Evolutionary conservation across 176 grass and related monocot species (phyloP).

Genomic region (Alloteropsis semialata): DNA sequence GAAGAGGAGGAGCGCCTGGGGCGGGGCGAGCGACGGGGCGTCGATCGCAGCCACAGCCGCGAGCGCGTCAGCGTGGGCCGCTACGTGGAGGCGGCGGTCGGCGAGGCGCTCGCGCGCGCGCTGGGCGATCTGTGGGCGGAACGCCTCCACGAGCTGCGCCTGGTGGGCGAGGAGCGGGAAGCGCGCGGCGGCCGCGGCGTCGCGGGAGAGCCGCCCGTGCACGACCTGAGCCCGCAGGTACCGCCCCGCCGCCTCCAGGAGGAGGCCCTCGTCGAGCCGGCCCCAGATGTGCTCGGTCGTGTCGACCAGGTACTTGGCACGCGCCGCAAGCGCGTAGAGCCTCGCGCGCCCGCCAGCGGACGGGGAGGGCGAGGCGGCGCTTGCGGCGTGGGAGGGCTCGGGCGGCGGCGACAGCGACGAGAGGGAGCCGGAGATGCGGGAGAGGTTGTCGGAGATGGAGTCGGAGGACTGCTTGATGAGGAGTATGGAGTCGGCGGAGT

Average conservation of each 20-base stretch:
- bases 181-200: constrained; percentile 47
- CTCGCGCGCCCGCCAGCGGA: constrained; percentile 40
- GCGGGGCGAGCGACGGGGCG: constrained; percentile 46
- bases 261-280: constrained; percentile 79
- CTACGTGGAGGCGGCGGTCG: constrained; percentile 61
- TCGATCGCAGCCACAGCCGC: constrained; percentile 69
- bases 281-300: constrained; percentile 99
- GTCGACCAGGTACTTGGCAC: constrained; percentile 95
- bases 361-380: constrained; percentile 31
- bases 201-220: constrained; percentile 58
- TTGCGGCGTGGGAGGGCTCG: constrained; percentile 37
- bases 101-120: constrained; percentile 74
- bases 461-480: constrained; percentile 88
- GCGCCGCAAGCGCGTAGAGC: constrained; percentile 63
- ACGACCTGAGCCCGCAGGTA: constrained; percentile 75
- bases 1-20: constrained; percentile 65
- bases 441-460: constrained; percentile 65
- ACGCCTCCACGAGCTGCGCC: constrained; percentile 88
- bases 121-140: constrained; percentile 80
- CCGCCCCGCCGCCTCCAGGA: constrained; percentile 85
- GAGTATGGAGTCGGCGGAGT: constrained; percentile 92
- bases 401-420: constrained; percentile 60
- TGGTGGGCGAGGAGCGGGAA: constrained; percentile 88
- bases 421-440: constrained; percentile 62
- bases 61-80: constrained; percentile 81